These are phyloP conservation scores for Phytophthora colocasiae DNA, from an alignment of 352 stramenopile genomes.

Conservation along the genomic window DNA sequence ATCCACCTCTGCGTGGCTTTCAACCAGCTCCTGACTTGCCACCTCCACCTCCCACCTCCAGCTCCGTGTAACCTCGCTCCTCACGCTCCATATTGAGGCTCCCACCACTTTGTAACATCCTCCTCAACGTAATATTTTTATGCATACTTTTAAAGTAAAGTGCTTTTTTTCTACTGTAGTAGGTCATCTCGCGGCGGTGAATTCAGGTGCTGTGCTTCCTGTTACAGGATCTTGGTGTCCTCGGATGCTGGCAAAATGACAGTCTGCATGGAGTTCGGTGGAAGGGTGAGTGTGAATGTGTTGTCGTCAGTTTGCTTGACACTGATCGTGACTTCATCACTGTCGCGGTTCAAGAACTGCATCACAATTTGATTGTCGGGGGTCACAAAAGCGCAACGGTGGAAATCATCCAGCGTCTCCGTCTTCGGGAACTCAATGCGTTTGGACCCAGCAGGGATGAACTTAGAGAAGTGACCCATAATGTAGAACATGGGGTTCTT, in stretches of 20 bases:
- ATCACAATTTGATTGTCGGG: conserved; percentile 43
- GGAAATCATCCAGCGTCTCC: conserved; percentile 34
- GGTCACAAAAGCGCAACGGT: conserved; percentile 50
- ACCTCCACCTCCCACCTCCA: too few species aligned
- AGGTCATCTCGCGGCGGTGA: too few species aligned
- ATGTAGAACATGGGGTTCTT: conserved; percentile 6
- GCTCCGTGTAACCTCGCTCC: too few species aligned
- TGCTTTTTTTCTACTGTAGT: too few species aligned
- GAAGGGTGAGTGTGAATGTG: conserved; percentile 20
- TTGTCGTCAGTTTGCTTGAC: conserved; percentile 20
- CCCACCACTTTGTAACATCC: too few species aligned
- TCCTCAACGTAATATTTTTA: too few species aligned
- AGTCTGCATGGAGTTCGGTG: conserved; percentile 21
- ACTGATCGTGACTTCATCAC: conserved; percentile 24
- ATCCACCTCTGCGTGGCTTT: too few species aligned
- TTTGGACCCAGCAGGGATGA: conserved; percentile 44
- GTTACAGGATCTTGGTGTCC: conserved; percentile 14
- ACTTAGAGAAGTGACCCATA: conserved; percentile 3
- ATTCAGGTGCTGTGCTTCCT: too few species aligned
- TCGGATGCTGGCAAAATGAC: conserved; percentile 28
- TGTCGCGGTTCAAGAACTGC: conserved; percentile 48
- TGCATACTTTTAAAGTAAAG: too few species aligned
- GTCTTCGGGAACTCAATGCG: conserved; percentile 49
- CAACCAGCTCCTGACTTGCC: too few species aligned
- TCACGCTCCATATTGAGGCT: too few species aligned